Evolutionary conservation across 768 basidiomycete genomes (phyloP).

Genomic region (Collybia sordida): DNA sequence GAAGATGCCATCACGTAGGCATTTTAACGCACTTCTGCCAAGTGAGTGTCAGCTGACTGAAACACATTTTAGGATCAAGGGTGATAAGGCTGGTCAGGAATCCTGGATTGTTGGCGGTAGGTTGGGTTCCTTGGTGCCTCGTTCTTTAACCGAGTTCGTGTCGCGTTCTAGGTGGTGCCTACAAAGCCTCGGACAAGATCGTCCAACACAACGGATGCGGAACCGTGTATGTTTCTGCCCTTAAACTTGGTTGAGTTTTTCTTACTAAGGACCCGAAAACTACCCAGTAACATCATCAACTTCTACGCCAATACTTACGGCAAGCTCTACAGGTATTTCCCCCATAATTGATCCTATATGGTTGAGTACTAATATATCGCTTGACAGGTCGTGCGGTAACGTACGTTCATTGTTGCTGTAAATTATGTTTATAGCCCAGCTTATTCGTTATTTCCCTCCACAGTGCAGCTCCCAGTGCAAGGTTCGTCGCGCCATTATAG

Average conservation of each 20-base stretch:
- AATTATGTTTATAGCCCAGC: not conserved
- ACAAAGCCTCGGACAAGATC: slow-evolving; percentile 22
- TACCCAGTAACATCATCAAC: slow-evolving; percentile 15
- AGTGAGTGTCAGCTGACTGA: too few relatives aligned
- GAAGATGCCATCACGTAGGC: slow-evolving; percentile 29
- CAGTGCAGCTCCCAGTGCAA: slow-evolving; percentile 7
- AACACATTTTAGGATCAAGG: slow-evolving; percentile 9
- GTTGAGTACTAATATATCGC: not conserved
- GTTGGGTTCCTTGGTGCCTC: not conserved
- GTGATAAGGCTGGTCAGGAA: slow-evolving; percentile 13
- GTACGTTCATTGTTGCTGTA: not conserved
- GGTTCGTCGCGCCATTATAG: not conserved
- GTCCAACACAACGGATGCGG: slow-evolving; percentile 23
- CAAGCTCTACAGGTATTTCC: slow-evolving; percentile 19
- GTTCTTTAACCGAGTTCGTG: slow-evolving; percentile 3
- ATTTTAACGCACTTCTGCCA: slow-evolving; percentile 1
- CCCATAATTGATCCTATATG: not conserved
- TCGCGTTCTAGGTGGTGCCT: not conserved
- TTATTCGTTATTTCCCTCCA: not conserved
- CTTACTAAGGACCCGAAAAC: too few relatives aligned
- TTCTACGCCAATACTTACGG: slow-evolving; percentile 25
- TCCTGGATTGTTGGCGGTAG: slow-evolving; percentile 1
- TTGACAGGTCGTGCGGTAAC: slow-evolving; percentile 5
- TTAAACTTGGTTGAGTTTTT: too few relatives aligned
- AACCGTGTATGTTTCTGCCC: slow-evolving; percentile 1